phyloP scores from a whole-genome alignment of 371 early-diverging fungal species.

The Haplosporangium sp. region DNA sequence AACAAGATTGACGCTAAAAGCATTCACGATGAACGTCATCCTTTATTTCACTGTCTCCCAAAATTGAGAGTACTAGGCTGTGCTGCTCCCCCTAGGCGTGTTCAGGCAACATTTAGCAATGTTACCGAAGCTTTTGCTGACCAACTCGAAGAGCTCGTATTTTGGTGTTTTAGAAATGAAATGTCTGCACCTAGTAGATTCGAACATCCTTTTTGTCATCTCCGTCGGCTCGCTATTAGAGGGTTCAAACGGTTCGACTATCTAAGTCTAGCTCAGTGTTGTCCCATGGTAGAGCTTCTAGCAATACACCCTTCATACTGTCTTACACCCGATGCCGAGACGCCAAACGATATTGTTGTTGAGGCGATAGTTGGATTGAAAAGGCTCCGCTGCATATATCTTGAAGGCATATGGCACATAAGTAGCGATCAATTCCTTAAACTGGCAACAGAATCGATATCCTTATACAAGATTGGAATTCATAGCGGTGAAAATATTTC shows the following conservation, averaged over 20 bases:
- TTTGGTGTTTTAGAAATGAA: neutral
- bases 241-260: constrained; percentile 14
- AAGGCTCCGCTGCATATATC: constrained; percentile 14
- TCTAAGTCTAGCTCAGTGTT: constrained; percentile 6
- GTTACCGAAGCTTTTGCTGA: constrained; percentile 27
- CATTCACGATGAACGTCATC: neutral
- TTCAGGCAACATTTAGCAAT: neutral
- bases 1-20: too few relatives aligned
- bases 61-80: constrained; percentile 15
- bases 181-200: neutral
- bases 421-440: constrained; percentile 1
- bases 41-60: constrained; percentile 14
- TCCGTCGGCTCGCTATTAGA: constrained; percentile 24
- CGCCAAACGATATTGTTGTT: neutral
- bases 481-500: neutral
- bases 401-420: constrained; percentile 33
- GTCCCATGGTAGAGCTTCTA: constrained; percentile 28
- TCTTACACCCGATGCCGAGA: neutral
- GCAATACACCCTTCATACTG: constrained; percentile 10
- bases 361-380: constrained; percentile 7
- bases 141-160: constrained; percentile 31
- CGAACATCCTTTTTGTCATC: constrained; percentile 11
- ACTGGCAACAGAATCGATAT: constrained; percentile 2
- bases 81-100: too few relatives aligned
- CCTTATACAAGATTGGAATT: constrained; percentile 19